phyloP scores from a whole-genome alignment of 805 yeast genomes.

The Saccharomycopsis sp. region DNA sequence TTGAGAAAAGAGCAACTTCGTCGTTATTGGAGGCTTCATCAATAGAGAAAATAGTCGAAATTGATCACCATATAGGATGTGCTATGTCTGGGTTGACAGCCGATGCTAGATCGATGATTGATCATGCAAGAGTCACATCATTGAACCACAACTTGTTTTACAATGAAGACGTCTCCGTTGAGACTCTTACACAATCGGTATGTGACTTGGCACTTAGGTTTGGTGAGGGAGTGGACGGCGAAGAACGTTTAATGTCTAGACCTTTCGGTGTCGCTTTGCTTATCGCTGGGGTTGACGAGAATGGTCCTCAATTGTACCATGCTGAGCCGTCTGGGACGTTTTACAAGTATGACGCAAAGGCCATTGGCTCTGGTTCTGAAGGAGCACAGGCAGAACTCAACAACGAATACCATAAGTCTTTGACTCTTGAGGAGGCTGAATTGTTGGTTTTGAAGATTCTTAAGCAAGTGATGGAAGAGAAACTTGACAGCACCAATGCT shows the following conservation, averaged over 20 bases:
- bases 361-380: conserved; percentile 97
- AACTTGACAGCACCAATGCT: conserved; percentile 88
- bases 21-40: conserved; percentile 84
- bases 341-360: conserved; percentile 96
- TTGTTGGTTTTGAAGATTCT: conserved; percentile 77
- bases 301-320: conserved; percentile 94
- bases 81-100: conserved; percentile 99
- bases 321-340: conserved; percentile 99
- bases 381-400: conserved; percentile 98
- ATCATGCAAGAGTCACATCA: conserved; percentile 89
- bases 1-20: conserved; percentile 94
- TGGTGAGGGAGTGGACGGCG: conserved; percentile 83
- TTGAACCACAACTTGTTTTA: conserved; percentile 85
- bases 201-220: conserved; percentile 93
- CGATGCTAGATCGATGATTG: conserved; percentile 97
- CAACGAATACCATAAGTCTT: conserved; percentile 89
- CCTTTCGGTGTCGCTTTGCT: conserved; percentile 98
- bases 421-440: conserved; percentile 91
- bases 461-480: conserved; percentile 99
- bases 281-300: conserved; percentile 88
- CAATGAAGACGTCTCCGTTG: conserved; percentile 88
- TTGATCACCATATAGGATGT: conserved; percentile 91
- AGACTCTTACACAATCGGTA: conserved; percentile 90
- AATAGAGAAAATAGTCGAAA: conserved; percentile 92
- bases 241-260: conserved; percentile 86